A percentile compares a stretch with the other conserved stretches of the same genome.
Evolutionary conservation across 768 basidiomycete species (phyloP).

Genomic region (Glaciozyma martinii): DNA sequence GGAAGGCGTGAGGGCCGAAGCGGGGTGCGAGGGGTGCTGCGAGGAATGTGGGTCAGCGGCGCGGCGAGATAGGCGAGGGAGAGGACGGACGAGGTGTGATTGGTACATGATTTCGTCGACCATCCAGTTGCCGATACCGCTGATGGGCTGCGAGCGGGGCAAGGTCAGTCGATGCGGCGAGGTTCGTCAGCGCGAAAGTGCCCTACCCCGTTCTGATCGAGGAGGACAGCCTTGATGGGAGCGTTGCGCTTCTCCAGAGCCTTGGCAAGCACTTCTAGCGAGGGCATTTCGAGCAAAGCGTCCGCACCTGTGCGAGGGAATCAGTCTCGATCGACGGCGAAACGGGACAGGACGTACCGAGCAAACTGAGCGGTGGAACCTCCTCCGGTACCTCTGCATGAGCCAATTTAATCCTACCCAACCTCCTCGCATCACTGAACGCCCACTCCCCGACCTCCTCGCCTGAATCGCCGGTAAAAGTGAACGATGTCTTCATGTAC

Average conservation of each 20-base stretch:
- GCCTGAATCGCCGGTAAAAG: slow-evolving; percentile 4
- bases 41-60: background rate
- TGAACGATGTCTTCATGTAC: slow-evolving; percentile 29
- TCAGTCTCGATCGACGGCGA: background rate
- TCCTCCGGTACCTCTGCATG: slow-evolving; percentile 17
- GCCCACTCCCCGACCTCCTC: slow-evolving; percentile 26
- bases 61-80: background rate
- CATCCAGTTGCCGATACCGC: slow-evolving; percentile 35
- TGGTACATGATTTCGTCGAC: slow-evolving; percentile 38
- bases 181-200: background rate
- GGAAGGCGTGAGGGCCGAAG: slow-evolving; percentile 14
- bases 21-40: slow-evolving; percentile 33
- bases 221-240: slow-evolving; percentile 37
- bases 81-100: slow-evolving; percentile 9
- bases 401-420: slow-evolving; percentile 32
- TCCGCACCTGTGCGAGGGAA: slow-evolving; percentile 7
- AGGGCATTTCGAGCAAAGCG: slow-evolving; percentile 32
- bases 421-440: slow-evolving; percentile 32
- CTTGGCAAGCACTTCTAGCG: slow-evolving; percentile 9
- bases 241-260: slow-evolving; percentile 23
- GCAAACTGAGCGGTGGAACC: slow-evolving; percentile 24
- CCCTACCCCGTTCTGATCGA: slow-evolving; percentile 35
- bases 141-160: background rate
- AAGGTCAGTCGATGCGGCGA: background rate
- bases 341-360: slow-evolving; percentile 19